Percentiles rank a stretch among this genome's conserved stretches.
phyloP scores from a whole-genome alignment of 2,329 filamentous ascomycete genomes.

The Chrysoporthe austroafricana region DNA sequence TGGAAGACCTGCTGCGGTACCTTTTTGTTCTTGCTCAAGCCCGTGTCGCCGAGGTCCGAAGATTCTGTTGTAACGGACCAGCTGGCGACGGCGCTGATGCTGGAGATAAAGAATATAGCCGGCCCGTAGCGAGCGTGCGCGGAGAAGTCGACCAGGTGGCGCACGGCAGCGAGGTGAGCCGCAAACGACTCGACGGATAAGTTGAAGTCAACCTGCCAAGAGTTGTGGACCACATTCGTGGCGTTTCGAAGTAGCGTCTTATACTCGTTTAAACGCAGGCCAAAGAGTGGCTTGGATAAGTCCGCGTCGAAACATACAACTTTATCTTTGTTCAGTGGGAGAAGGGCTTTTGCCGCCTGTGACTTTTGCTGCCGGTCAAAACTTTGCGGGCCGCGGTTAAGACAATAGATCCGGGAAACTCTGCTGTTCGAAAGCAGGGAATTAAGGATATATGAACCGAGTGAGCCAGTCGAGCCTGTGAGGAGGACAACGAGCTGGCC shows the following conservation, averaged over 20 bases:
- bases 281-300: background rate
- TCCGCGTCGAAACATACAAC: constrained; percentile 8
- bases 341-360: background rate
- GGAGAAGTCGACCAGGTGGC: constrained; percentile 4
- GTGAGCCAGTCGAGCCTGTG: constrained; percentile 5
- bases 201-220: constrained; percentile 18
- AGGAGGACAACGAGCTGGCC: background rate
- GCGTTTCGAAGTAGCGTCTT: background rate
- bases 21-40: background rate
- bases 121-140: background rate
- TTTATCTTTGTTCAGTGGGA: background rate
- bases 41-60: background rate
- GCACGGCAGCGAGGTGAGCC: background rate
- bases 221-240: constrained; percentile 14
- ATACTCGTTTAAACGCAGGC: constrained; percentile 1
- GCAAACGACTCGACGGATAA: background rate
- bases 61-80: background rate
- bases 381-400: background rate
- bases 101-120: constrained; percentile 48
- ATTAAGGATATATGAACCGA: constrained; percentile 12
- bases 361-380: constrained; percentile 4
- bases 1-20: background rate
- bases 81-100: constrained; percentile 40
- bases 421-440: background rate
- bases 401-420: background rate